phyloP scores from a whole-genome alignment of 148 eudicot genomes.

The Oxyria digyna region DNA sequence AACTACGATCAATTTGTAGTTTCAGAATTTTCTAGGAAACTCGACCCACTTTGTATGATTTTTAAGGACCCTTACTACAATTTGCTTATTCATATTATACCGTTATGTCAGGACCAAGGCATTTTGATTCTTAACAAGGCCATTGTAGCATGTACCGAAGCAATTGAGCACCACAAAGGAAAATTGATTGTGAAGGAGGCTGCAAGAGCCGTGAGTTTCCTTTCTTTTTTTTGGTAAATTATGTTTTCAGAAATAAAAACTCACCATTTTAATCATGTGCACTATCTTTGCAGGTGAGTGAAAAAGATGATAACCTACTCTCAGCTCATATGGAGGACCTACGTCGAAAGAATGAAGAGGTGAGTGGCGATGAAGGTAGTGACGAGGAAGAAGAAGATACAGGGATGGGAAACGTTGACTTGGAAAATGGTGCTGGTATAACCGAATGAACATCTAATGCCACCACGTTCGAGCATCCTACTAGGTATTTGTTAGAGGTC shows the following conservation, averaged over 20 bases:
- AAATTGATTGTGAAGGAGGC: slow-evolving; percentile 79
- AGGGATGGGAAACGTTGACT: slow-evolving; percentile 73
- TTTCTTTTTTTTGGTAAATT: neutral
- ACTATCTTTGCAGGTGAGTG: slow-evolving; percentile 51
- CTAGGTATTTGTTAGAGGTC: neutral
- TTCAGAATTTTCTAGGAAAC: neutral
- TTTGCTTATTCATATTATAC: neutral
- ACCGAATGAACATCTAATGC: slow-evolving; percentile 13
- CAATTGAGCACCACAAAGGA: slow-evolving; percentile 75
- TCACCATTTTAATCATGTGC: neutral
- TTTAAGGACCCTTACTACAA: neutral
- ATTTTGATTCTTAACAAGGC: slow-evolving; percentile 68
- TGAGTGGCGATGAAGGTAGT: slow-evolving; percentile 60
- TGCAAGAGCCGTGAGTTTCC: slow-evolving; percentile 69
- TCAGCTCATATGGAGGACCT: slow-evolving; percentile 50
- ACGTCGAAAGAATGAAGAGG: slow-evolving; percentile 43
- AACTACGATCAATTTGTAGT: neutral
- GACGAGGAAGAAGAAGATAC: slow-evolving; percentile 82
- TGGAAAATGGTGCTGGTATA: slow-evolving; percentile 38
- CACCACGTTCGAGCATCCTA: neutral
- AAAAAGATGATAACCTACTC: slow-evolving; percentile 66
- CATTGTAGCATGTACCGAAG: slow-evolving; percentile 60
- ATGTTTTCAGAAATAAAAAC: neutral
- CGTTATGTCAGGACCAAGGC: slow-evolving; percentile 69
- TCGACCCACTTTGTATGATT: neutral